These are phyloP conservation scores for Colletotrichum scovillei DNA, from an alignment of 2,329 filamentous ascomycete species.

Conservation along the genomic window DNA sequence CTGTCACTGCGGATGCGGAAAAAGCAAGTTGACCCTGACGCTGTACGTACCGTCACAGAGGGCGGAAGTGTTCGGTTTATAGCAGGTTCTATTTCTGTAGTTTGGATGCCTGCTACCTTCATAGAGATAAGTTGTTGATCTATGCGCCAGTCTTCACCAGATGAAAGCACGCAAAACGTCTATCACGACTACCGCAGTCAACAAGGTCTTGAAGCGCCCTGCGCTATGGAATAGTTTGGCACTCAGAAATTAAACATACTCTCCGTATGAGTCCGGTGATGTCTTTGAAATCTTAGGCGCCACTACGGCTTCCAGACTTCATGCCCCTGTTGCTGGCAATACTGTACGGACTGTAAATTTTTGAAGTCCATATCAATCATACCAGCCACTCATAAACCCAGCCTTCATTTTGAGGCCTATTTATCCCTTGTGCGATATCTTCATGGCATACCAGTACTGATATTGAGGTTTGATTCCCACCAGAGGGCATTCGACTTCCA, in stretches of 20 bases:
- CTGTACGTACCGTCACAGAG: neutral
- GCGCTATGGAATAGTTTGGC: neutral
- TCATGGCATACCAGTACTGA: neutral
- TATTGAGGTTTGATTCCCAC: neutral
- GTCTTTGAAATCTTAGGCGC: neutral
- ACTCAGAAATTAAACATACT: neutral
- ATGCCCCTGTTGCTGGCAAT: neutral
- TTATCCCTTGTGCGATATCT: neutral
- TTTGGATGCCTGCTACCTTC: neutral
- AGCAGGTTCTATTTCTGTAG: neutral
- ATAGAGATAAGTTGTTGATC: neutral
- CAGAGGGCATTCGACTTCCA: neutral
- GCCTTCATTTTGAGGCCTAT: neutral
- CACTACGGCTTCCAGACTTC: neutral
- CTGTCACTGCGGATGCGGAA: neutral
- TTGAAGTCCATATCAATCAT: neutral
- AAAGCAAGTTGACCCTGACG: conserved; percentile 5
- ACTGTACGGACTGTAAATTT: neutral
- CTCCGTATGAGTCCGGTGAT: neutral
- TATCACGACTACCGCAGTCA: neutral
- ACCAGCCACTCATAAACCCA: neutral
- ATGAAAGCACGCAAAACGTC: neutral
- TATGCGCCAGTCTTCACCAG: neutral
- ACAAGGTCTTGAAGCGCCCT: neutral
- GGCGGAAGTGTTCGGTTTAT: neutral